These are phyloP conservation scores for Thelonectria discophora DNA, from an alignment of 2,329 filamentous ascomycete species.

Conservation along the genomic window DNA sequence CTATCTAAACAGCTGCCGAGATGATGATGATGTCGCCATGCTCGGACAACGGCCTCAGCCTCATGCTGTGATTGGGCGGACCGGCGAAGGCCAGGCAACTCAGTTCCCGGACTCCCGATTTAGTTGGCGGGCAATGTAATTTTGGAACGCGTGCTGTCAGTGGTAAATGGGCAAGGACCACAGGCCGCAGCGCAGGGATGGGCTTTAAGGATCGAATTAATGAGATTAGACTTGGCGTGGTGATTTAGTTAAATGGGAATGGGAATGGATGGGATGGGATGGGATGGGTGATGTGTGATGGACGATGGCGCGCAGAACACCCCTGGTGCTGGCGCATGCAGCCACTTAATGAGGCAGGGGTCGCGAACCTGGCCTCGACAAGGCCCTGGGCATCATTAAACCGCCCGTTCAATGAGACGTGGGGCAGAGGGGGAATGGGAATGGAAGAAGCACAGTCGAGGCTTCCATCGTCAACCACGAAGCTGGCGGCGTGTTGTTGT, in stretches of 20 bases:
- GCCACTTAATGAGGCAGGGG: slow-evolving; percentile 45
- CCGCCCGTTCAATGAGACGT: slow-evolving; percentile 17
- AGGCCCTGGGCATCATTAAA: slow-evolving; percentile 38
- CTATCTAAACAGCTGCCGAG: neutral
- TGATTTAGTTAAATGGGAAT: slow-evolving; percentile 39
- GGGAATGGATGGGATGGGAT: neutral
- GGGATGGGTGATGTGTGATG: no score
- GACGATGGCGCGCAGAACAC: slow-evolving; percentile 42
- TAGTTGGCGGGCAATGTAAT: slow-evolving; percentile 19
- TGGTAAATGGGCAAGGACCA: slow-evolving; percentile 29
- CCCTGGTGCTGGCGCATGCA: slow-evolving; percentile 43
- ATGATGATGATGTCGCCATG: slow-evolving; percentile 10
- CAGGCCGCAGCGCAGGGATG: slow-evolving; percentile 27
- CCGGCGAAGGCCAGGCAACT: neutral
- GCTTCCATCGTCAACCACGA: neutral
- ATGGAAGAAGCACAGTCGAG: slow-evolving; percentile 2
- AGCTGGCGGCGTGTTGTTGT: slow-evolving; percentile 14
- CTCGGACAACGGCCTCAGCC: slow-evolving; percentile 12
- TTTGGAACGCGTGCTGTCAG: slow-evolving; percentile 31
- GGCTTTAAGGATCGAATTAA: slow-evolving; percentile 33
- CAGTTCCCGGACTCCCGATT: neutral
- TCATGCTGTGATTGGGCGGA: slow-evolving; percentile 2
- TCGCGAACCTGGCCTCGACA: slow-evolving; percentile 36
- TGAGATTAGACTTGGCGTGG: slow-evolving; percentile 41
- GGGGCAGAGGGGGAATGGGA: slow-evolving; percentile 14